Percentiles rank a stretch among this genome's conserved stretches.
These are phyloP conservation scores for Sugiyamaella paludigena DNA, from an alignment of 1,139 yeast genomes.

Conservation along the genomic window DNA sequence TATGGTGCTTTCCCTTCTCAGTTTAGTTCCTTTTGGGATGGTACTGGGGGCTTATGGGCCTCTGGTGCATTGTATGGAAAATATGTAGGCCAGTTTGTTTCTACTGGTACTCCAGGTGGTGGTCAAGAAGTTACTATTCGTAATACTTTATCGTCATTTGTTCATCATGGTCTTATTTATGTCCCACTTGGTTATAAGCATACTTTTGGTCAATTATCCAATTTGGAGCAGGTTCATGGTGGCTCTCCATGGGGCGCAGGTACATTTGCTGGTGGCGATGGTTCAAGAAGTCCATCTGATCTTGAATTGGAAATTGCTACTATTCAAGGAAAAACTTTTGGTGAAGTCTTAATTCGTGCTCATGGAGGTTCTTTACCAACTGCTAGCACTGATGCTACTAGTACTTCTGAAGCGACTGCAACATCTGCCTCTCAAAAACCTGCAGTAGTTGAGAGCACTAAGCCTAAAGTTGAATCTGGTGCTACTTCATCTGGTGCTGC, in stretches of 20 bases:
- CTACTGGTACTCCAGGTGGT: slow-evolving; percentile 61
- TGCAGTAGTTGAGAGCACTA: neutral
- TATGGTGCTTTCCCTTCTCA: slow-evolving; percentile 63
- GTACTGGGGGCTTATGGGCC: slow-evolving; percentile 62
- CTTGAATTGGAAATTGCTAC: slow-evolving; percentile 59
- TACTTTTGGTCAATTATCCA: slow-evolving; percentile 50
- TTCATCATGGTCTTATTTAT: slow-evolving; percentile 61
- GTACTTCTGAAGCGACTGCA: slow-evolving; percentile 8
- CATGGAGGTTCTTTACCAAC: slow-evolving; percentile 16
- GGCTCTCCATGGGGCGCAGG: slow-evolving; percentile 76
- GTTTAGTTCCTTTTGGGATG: slow-evolving; percentile 62
- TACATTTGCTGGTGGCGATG: slow-evolving; percentile 62
- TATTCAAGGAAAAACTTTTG: slow-evolving; percentile 62
- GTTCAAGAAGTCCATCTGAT: slow-evolving; percentile 59
- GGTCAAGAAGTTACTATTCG: slow-evolving; percentile 60
- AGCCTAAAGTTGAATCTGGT: neutral
- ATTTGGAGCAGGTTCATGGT: slow-evolving; percentile 63
- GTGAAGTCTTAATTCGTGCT: slow-evolving; percentile 37
- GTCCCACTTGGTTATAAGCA: slow-evolving; percentile 60
- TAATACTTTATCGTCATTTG: slow-evolving; percentile 50
- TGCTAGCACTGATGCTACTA: neutral
- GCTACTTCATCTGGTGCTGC: slow-evolving; percentile 5
- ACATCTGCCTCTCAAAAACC: slow-evolving; percentile 15
- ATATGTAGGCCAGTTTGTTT: slow-evolving; percentile 55
- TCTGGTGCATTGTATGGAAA: slow-evolving; percentile 55